Conservation (phyloP, 257 asterid species). For the Rhazya stricta region DNA sequence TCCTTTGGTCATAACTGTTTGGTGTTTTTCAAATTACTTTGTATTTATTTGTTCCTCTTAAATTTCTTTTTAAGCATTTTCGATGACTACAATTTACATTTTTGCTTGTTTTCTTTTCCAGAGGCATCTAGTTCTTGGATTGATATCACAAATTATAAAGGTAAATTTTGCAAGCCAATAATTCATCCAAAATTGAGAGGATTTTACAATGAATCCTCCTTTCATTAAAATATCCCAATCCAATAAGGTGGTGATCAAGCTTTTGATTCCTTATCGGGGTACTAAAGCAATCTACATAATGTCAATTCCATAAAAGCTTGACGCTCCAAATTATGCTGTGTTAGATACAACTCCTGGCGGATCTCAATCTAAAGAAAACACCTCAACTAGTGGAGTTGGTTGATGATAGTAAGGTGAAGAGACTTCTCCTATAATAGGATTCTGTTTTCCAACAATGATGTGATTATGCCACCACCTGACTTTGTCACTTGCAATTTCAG, state of each 20-base stretch:
- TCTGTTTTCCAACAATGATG: neutral
- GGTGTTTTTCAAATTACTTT: neutral
- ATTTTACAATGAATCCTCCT: neutral
- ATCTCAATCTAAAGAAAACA: conserved; percentile 88
- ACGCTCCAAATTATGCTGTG: conserved; percentile 21
- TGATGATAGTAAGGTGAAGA: conserved; percentile 78
- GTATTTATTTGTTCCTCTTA: neutral
- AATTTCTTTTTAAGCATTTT: neutral
- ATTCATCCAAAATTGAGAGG: conserved; percentile 2
- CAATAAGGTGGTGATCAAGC: neutral
- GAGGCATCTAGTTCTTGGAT: conserved; percentile 98
- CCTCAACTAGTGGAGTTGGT: conserved; percentile 91
- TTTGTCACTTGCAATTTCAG: conserved; percentile 32
- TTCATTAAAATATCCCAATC: neutral
- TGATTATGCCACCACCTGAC: neutral
- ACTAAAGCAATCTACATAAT: neutral
- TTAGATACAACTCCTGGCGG: conserved; percentile 92
- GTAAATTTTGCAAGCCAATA: conserved; percentile 30
- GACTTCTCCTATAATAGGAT: neutral
- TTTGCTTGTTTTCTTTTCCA: conserved; percentile 36
- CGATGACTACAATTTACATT: conserved; percentile 10
- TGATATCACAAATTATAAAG: conserved; percentile 97
- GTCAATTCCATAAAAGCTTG: neutral
- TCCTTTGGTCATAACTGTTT: neutral
- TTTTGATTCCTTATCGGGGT: neutral